Conservation (phyloP, 1,284 basidiomycete genomes). For the Mycena citricolor region DNA sequence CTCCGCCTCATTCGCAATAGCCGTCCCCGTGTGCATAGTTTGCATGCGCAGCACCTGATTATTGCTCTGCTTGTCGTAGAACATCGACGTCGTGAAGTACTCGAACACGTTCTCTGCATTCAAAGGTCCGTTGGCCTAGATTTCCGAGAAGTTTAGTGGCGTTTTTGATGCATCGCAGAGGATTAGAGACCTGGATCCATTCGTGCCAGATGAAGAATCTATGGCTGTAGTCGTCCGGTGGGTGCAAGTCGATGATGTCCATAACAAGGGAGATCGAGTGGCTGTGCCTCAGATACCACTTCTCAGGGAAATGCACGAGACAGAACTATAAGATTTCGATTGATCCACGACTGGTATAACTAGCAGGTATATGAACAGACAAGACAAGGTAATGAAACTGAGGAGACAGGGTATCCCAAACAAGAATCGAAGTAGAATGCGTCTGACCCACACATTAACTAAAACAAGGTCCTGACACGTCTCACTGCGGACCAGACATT, state of each 20-base stretch:
- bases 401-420: too few relatives aligned
- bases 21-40: conserved; percentile 74
- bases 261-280: too few relatives aligned
- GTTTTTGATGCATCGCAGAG: conserved; percentile 20
- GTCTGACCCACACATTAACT: too few relatives aligned
- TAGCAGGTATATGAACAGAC: too few relatives aligned
- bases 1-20: conserved; percentile 71
- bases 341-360: too few relatives aligned
- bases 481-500: too few relatives aligned
- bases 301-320: too few relatives aligned
- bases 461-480: too few relatives aligned
- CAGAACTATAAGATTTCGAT: too few relatives aligned
- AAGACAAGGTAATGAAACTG: too few relatives aligned
- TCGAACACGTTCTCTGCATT: conserved; percentile 78
- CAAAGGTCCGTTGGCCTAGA: conserved; percentile 71
- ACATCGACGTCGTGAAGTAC: conserved; percentile 84
- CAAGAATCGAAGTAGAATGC: too few relatives aligned
- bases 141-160: conserved; percentile 15
- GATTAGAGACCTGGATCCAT: conserved; percentile 64
- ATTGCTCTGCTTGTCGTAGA: conserved; percentile 88
- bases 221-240: conserved; percentile 75
- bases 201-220: conserved; percentile 86
- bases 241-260: conserved; percentile 73
- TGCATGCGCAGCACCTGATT: conserved; percentile 89
- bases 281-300: too few relatives aligned